Base-by-base conservation (phyloP, 2,329 filamentous ascomycete species). In the Colletotrichum sp. region DNA sequence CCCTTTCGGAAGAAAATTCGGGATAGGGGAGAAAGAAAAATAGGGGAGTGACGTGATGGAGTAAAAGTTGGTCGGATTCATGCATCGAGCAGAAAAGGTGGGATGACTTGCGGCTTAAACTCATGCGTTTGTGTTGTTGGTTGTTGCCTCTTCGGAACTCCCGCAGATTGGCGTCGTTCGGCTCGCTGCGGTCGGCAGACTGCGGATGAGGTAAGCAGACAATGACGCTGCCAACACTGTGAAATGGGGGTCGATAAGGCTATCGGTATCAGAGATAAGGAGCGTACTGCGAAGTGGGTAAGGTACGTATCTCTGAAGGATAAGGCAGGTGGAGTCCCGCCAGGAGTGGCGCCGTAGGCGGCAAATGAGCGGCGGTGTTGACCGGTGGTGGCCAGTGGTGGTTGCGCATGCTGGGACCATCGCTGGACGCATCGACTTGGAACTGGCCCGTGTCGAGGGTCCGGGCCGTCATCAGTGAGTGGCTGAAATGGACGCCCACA, bases 391-490 rank as follows among this genome's bases (percentile, higher is more conserved):
- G 44, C 44, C 44, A 49, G 44, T 32, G 63, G 36, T 34, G 66
- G 36, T 21, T 26, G n/a, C 12, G 32, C n/a, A 15, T 69, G 52
- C 55, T 64, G 62, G 34, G 55, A 62, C 65, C 39, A 36, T 21
- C 65, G 44, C 44, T 52, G 44, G 44, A 52, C 65, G 49, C 28
- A 32, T n/a, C 65, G 49, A 34, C 65, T 49, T n/a, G n/a, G 5
- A 10, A 30, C 36, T 62, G 67, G 55, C 55, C 24, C 26, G 34
- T 49, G 67, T 69, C 18, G 55, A 60, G 68, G 32, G 68, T 63
- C 57, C 28, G 68, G 68, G 68, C 68, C 24, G 68, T 63, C 36
- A 39, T 70, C 68, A 63, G 68, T 70, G 67, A 63, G 68, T 70
- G 68, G 68, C 68, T 70, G 68, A 60, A 60, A 6, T 30, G 59